Percentiles rank a stretch among this genome's conserved stretches.
phyloP scores from a whole-genome alignment of 2,329 filamentous ascomycete species.

The Sporothrix brunneoviolacea region DNA sequence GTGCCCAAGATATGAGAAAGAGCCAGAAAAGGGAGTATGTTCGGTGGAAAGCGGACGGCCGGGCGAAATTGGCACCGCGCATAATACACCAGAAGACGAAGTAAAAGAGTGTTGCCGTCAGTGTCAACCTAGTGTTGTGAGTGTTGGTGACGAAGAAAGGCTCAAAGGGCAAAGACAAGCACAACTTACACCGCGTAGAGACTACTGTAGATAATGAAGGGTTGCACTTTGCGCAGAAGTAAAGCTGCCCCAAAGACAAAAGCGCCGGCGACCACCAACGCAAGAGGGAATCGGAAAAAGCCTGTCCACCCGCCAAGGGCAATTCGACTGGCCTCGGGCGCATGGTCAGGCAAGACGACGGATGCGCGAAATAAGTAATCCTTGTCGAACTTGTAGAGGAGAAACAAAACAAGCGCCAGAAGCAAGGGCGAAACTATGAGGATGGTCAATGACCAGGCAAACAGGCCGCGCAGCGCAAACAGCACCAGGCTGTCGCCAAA shows the following conservation, averaged over 20 bases:
- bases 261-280: constrained; percentile 60
- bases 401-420: constrained; percentile 60
- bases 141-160: not conserved
- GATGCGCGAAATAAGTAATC: constrained; percentile 76
- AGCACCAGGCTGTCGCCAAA: constrained; percentile 75
- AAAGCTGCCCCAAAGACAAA: constrained; percentile 68
- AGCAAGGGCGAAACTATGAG: constrained; percentile 73
- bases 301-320: constrained; percentile 70
- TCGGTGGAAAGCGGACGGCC: constrained; percentile 81
- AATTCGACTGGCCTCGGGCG: constrained; percentile 56
- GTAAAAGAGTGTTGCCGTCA: constrained; percentile 77
- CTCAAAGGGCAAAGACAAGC: not conserved
- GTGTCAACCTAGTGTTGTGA: constrained; percentile 55
- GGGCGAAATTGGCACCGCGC: constrained; percentile 67
- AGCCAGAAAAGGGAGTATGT: constrained; percentile 80
- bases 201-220: constrained; percentile 84
- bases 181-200: constrained; percentile 62
- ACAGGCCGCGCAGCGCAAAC: constrained; percentile 73
- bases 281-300: constrained; percentile 75
- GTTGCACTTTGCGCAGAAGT: constrained; percentile 75
- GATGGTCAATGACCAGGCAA: constrained; percentile 78
- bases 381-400: constrained; percentile 67
- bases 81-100: constrained; percentile 77
- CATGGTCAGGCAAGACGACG: constrained; percentile 38
- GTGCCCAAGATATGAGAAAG: constrained; percentile 65